phyloP scores from a whole-genome alignment of 2,329 filamentous ascomycete species.

The Domatiomyces catenatus region DNA sequence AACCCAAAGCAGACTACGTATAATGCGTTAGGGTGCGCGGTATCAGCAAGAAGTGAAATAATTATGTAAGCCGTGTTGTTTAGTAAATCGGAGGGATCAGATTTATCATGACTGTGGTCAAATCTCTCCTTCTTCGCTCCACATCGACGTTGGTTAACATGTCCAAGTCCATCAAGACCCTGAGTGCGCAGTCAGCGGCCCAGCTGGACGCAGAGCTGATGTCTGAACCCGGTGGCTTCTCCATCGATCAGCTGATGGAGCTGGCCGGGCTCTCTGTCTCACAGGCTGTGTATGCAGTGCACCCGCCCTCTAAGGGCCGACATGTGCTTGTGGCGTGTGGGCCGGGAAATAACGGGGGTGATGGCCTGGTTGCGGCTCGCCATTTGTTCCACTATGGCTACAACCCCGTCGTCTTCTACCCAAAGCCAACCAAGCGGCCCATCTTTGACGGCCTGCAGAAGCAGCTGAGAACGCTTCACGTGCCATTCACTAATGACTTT shows the following conservation, averaged over 20 bases:
- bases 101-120: background rate
- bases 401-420: conserved; percentile 75
- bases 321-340: conserved; percentile 80
- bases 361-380: conserved; percentile 84
- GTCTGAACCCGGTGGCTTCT: conserved; percentile 68
- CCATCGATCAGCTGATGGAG: conserved; percentile 94
- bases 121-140: background rate
- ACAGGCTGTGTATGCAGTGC: conserved; percentile 75
- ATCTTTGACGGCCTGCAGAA: conserved; percentile 73
- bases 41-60: too few species aligned
- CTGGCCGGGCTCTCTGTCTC: conserved; percentile 84
- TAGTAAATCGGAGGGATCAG: too few species aligned
- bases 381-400: conserved; percentile 90
- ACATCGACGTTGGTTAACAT: background rate
- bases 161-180: conserved; percentile 40
- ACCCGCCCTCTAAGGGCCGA: conserved; percentile 56
- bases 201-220: conserved; percentile 89
- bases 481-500: conserved; percentile 79
- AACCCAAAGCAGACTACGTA: too few species aligned
- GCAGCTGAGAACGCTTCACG: conserved; percentile 66
- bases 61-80: too few species aligned
- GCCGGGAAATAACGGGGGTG: conserved; percentile 65
- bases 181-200: conserved; percentile 73
- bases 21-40: too few species aligned
- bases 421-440: conserved; percentile 79